Evolutionary conservation across 2,329 filamentous ascomycete genomes (phyloP).

Genomic region (Apiospora phragmitis): DNA sequence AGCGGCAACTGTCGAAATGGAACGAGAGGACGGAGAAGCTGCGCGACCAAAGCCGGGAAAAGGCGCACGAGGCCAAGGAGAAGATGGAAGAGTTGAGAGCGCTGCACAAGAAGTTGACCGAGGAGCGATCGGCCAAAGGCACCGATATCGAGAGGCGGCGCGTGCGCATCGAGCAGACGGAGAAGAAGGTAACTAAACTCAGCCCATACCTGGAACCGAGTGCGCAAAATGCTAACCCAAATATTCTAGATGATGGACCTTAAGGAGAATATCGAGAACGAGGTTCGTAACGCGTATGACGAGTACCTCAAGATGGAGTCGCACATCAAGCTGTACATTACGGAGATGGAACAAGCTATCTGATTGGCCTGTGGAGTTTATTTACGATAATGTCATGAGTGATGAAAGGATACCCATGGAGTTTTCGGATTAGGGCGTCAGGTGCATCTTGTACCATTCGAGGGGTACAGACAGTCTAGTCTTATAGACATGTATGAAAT

Average conservation of each 20-base stretch:
- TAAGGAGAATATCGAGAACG: constrained; percentile 95
- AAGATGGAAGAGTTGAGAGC: constrained; percentile 88
- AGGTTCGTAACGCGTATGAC: constrained; percentile 85
- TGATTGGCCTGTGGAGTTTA: constrained; percentile 20
- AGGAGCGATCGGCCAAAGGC: constrained; percentile 83
- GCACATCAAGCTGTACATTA: constrained; percentile 96
- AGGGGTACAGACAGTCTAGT: not conserved
- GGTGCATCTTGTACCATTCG: not conserved
- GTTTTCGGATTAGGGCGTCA: not conserved
- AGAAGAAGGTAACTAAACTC: constrained; percentile 81
- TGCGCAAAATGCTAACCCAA: constrained; percentile 23
- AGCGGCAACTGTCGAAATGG: constrained; percentile 83
- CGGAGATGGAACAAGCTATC: constrained; percentile 94
- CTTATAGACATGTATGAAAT: not conserved
- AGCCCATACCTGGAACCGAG: not conserved
- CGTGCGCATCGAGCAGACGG: constrained; percentile 95
- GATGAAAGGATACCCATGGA: constrained; percentile 40
- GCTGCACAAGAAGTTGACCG: constrained; percentile 76
- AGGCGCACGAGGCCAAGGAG: constrained; percentile 77
- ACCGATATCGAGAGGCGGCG: constrained; percentile 89
- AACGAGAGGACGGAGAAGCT: constrained; percentile 83
- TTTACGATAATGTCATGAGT: constrained; percentile 27
- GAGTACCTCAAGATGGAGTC: constrained; percentile 98
- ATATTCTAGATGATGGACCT: constrained; percentile 85
- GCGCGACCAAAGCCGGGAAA: constrained; percentile 75